Base-by-base conservation (phyloP, 352 stramenopile genomes). In the Pythium guiyangense region DNA sequence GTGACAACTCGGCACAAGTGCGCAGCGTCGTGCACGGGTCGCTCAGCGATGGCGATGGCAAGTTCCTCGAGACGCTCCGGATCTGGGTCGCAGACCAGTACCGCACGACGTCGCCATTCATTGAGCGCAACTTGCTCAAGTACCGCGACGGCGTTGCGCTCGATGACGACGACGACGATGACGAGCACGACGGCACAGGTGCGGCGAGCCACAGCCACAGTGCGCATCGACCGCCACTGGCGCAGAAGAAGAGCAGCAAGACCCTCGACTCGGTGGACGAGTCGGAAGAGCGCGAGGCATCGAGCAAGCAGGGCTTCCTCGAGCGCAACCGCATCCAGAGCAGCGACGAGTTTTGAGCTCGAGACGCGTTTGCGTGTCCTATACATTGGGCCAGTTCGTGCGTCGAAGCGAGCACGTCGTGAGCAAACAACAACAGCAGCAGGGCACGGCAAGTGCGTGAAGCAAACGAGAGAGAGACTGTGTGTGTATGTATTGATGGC, bases 71-170 rank as follows among this genome's bases (percentile, higher is more conserved):
- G 66, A 90, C 81, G 46, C 57, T 94, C 57, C 80, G 84, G 25
- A 94, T 94, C 47, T 94, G 84, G 84, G 82, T 92, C 44, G 82
- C 82, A 6, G 84, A 94, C 57, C 78, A 91, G 57, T 94, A 89
- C 64, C 83, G 80, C 58, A 94, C 84, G 40, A 94, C 84, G 26
- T 94, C 84, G 46, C 84, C 84, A 9, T 94, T 94, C 54, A 77
- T 94, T 40, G 84, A 94, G 71, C 75, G 82, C 39, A 94, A 79
- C 60, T 52, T 94, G 55, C 74, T 90, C 57, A 88, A 88, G 58
- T 94, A 88, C 60, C 73, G 79, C 22, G 83, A 92, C 60, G 83
- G 79, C 22, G 76, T 81, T 29, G 72, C 67, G 8, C 65, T 81
- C 12, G 74, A 82, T 25, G 75, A 84, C 20, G 73, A 64, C 0